A percentile compares a stretch with the other conserved stretches of the same genome.
These are phyloP conservation scores for Phylloporus rhodoxanthus DNA, from an alignment of 768 basidiomycete genomes.

Conservation along the genomic window DNA sequence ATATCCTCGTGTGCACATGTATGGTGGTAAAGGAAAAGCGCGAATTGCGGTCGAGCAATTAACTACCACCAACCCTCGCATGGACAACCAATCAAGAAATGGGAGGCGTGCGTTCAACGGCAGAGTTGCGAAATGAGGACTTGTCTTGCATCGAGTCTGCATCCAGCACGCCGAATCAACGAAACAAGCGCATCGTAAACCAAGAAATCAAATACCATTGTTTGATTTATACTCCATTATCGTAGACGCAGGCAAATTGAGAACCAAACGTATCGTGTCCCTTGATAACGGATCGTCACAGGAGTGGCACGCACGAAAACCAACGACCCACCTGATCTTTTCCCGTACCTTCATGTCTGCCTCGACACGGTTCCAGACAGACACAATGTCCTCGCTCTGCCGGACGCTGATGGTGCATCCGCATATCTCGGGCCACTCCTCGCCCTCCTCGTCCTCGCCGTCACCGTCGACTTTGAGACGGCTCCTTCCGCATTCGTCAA, in stretches of 20 bases:
- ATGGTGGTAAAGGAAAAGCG: neutral
- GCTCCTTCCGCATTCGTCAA: conserved; percentile 53
- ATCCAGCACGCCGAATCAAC: conserved; percentile 1
- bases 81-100: conserved; percentile 10
- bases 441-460: conserved; percentile 32
- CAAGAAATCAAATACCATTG: conserved; percentile 46
- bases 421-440: conserved; percentile 77
- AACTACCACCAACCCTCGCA: neutral
- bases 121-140: conserved; percentile 73
- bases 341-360: conserved; percentile 70
- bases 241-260: conserved; percentile 71
- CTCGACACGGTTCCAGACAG: conserved; percentile 86
- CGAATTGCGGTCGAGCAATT: neutral
- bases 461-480: conserved; percentile 26
- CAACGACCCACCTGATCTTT: conserved; percentile 68
- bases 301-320: conserved; percentile 13
- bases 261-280: conserved; percentile 70
- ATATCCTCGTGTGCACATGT: neutral
- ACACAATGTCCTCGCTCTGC: conserved; percentile 90
- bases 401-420: conserved; percentile 93
- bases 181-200: neutral
- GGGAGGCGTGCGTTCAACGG: conserved; percentile 41
- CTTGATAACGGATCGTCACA: conserved; percentile 34
- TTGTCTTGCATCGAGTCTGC: conserved; percentile 86
- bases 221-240: conserved; percentile 95